These are phyloP conservation scores for Solanum piurae DNA, from an alignment of 257 asterid genomes.

Conservation along the genomic window DNA sequence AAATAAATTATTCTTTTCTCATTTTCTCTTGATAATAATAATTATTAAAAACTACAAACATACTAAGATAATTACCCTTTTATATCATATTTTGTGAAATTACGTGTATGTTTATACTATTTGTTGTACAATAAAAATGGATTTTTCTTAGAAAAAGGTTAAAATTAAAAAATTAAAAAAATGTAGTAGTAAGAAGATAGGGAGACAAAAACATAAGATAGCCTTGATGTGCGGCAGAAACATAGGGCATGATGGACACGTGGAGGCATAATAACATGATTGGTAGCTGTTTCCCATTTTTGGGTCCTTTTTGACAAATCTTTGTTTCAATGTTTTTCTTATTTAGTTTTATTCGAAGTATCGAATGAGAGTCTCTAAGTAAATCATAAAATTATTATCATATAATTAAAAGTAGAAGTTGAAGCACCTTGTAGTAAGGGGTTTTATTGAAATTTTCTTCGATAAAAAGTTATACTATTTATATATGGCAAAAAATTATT, in stretches of 20 bases:
- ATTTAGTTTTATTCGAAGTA: too few relatives aligned
- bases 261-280: neutral
- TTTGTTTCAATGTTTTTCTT: neutral
- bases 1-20: too few relatives aligned
- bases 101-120: too few relatives aligned
- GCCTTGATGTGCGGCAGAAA: slow-evolving; percentile 10
- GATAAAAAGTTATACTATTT: too few relatives aligned
- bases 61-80: neutral
- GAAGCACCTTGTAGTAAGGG: too few relatives aligned
- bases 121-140: neutral
- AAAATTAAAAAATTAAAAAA: too few relatives aligned
- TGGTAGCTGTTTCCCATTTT: neutral
- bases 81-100: neutral
- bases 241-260: slow-evolving; percentile 1
- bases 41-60: too few relatives aligned
- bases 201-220: neutral
- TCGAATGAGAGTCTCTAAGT: too few relatives aligned
- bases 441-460: too few relatives aligned
- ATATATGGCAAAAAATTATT: too few relatives aligned
- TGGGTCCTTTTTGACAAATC: slow-evolving; percentile 7
- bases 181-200: neutral
- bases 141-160: neutral
- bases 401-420: too few relatives aligned
- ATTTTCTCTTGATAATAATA: neutral
- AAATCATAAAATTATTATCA: too few relatives aligned